A percentile compares a stretch with the other conserved stretches of the same genome.
Conservation (phyloP, 2,329 filamentous ascomycete genomes). For the Nannizziopsis barbatae region DNA sequence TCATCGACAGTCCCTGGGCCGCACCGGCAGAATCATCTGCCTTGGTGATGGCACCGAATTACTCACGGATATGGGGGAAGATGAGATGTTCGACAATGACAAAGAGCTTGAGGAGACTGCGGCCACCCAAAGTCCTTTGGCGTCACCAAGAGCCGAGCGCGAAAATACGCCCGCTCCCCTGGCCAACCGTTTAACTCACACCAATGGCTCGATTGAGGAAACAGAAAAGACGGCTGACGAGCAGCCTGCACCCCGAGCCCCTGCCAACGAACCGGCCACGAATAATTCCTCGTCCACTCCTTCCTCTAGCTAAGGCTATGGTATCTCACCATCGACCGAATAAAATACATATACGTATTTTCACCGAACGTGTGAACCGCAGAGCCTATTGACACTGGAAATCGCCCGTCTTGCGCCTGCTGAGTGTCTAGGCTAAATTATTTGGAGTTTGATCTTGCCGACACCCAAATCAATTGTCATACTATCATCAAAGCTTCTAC, state of each 20-base stretch:
- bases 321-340: too few relatives aligned
- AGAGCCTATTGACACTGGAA: not conserved
- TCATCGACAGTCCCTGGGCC: constrained; percentile 51
- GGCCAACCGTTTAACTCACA: constrained; percentile 22
- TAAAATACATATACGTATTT: too few relatives aligned
- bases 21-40: constrained; percentile 76
- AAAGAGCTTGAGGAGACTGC: constrained; percentile 46
- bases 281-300: not conserved
- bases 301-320: too few relatives aligned
- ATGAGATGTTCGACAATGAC: constrained; percentile 89
- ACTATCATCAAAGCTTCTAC: not conserved
- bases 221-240: constrained; percentile 11
- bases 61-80: constrained; percentile 75
- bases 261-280: not conserved
- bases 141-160: constrained; percentile 30
- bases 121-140: constrained; percentile 17
- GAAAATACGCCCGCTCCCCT: constrained; percentile 44
- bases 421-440: too few relatives aligned
- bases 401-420: not conserved
- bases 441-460: too few relatives aligned
- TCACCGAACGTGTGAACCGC: too few relatives aligned
- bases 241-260: not conserved
- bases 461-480: too few relatives aligned
- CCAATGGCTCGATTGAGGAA: constrained; percentile 18
- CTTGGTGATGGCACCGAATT: constrained; percentile 92